These are phyloP conservation scores for bread wheat (Triticum aestivum) DNA, from an alignment of 176 grass and related monocot genomes.

Conservation along the genomic window IWGSC_CS_RefSeq_v2.1 NC_057813.1:137967761-137968260, in stretches of 20 bases:
- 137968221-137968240: too few relatives aligned
- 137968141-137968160: neutral
- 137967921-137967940: too few relatives aligned
- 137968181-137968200: neutral
- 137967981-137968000: neutral
- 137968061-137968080: slow-evolving; percentile 17
- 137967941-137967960: too few relatives aligned
- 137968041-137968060: slow-evolving; percentile 12
- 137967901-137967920: too few relatives aligned
- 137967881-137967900: too few relatives aligned
- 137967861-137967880: too few relatives aligned
- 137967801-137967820: too few relatives aligned
- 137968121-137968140: slow-evolving; percentile 16
- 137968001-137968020: neutral
- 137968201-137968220: too few relatives aligned
- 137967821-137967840: too few relatives aligned
- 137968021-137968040: slow-evolving; percentile 6
- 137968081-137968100: neutral
- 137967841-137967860: too few relatives aligned
- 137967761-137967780: too few relatives aligned
- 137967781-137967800: too few relatives aligned
- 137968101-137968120: slow-evolving; percentile 16
- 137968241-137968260: neutral
- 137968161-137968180: neutral
- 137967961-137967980: neutral